phyloP scores from a whole-genome alignment of 768 basidiomycete species.

The Infundibulicybe gibba region DNA sequence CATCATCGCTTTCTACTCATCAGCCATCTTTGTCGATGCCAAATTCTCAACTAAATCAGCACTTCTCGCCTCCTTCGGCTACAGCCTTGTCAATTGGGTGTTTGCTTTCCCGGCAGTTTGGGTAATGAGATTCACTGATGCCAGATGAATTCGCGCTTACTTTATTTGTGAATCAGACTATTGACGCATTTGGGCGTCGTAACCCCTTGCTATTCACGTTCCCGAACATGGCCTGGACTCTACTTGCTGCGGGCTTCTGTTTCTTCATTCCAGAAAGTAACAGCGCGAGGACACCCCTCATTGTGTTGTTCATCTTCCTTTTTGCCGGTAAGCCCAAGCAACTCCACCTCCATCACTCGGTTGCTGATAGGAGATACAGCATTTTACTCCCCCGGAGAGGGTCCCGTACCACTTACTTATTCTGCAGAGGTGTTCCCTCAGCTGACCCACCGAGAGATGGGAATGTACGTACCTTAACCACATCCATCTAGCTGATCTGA shows the following conservation, averaged over 20 bases:
- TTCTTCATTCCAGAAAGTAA: constrained; percentile 44
- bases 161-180: constrained; percentile 33
- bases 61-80: constrained; percentile 64
- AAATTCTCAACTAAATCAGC: constrained; percentile 54
- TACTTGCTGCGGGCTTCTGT: constrained; percentile 75
- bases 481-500: constrained; percentile 34
- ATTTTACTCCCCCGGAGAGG: constrained; percentile 84
- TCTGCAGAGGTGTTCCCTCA: constrained; percentile 94
- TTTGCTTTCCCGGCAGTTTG: constrained; percentile 67
- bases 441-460: constrained; percentile 71
- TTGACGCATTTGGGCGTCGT: no score
- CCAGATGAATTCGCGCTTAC: not conserved
- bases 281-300: constrained; percentile 36
- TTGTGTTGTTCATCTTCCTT: constrained; percentile 39
- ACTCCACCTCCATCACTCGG: not conserved
- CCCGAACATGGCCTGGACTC: constrained; percentile 73
- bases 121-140: constrained; percentile 22
- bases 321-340: constrained; percentile 31
- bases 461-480: no score
- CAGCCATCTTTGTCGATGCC: constrained; percentile 64
- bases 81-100: constrained; percentile 61
- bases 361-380: no score
- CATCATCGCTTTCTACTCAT: constrained; percentile 78
- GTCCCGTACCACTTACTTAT: constrained; percentile 87
- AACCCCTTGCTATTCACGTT: no score